Evolutionary conservation across 208 protist genomes (phyloP), one percentile per base, ranked within the genome.

Genomic region (Crithidia acanthocephali): DNA sequence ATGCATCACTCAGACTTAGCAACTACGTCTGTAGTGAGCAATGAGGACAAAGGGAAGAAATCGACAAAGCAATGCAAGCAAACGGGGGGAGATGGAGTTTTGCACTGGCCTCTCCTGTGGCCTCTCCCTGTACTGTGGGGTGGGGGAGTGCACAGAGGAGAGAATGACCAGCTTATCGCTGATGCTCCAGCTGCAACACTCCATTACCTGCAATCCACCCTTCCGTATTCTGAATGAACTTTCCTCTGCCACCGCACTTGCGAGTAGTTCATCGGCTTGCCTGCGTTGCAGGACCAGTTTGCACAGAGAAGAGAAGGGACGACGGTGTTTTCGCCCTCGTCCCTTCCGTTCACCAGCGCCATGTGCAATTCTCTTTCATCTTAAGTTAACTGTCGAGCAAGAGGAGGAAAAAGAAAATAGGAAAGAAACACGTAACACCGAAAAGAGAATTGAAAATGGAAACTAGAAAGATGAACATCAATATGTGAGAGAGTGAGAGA

Each of bases 1-100:
- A 52, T 61, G 35, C 56, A 35, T n/a, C 56, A 61, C 56, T 44
- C 30, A 51, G 45, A 53, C 30, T 16, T 11, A 56, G 66, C 55
- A 53, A 45, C 55, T 72, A 40, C 55, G 56, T 63, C 55, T 13
- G 51, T 48, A 56, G 28, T n/a, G 32, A 44, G 45, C 30, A 22
- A n/a, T 15, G 23, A 30, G 25, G 10, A 42, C 16, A 28, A 40
- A 18, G 16, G 9, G 9, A 15, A 23, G 35, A 42, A 64, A 25
- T 9, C 5, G 33, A 61, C 25, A 25, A 32, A 25, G 13, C 23
- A 37, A 25, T 45, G 47, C 11, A 40, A 59, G 22, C 6, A 48
- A n/a, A 48, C 9, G 2, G 2, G 13, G 37, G 13, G 37, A 42
- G 37, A 42, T 15, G 13, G 9, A 15, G 37, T 15, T 13, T 42